phyloP scores from a whole-genome alignment of 1,284 basidiomycete genomes.

The Irpex rosettiformis region DNA sequence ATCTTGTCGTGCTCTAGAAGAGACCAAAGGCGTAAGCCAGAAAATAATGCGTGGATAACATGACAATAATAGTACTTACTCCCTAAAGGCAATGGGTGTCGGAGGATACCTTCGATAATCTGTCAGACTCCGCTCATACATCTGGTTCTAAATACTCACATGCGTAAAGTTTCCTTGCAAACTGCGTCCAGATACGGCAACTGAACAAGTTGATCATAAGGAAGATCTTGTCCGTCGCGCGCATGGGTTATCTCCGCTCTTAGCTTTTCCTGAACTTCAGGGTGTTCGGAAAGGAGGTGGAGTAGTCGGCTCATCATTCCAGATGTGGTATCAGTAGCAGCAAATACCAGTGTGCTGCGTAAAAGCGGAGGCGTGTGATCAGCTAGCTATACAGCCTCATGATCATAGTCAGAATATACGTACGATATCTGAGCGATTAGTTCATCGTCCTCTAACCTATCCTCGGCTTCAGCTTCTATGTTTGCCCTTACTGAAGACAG shows the following conservation, averaged over 20 bases:
- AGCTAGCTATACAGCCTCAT: neutral
- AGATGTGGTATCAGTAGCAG: constrained; percentile 18
- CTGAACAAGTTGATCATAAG: constrained; percentile 12
- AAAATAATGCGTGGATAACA: too few relatives aligned
- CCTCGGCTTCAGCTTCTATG: constrained; percentile 13
- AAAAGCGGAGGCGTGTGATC: neutral
- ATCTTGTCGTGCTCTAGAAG: constrained; percentile 18
- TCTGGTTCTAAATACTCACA: constrained; percentile 10
- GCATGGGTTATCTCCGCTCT: constrained; percentile 13
- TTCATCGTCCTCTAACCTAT: constrained; percentile 16
- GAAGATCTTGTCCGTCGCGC: constrained; percentile 9
- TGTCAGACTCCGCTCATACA: neutral
- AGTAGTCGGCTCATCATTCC: constrained; percentile 14
- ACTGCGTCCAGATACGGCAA: constrained; percentile 18
- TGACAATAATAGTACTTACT: constrained; percentile 16
- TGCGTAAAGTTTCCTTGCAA: constrained; percentile 17
- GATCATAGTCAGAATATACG: neutral
- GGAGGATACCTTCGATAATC: neutral
- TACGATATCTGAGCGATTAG: constrained; percentile 19
- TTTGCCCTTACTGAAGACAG: constrained; percentile 11
- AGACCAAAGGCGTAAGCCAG: neutral
- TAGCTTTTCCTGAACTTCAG: constrained; percentile 16
- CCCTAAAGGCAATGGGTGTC: constrained; percentile 28
- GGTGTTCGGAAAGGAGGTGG: constrained; percentile 12
- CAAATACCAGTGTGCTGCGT: constrained; percentile 11